Conservation (phyloP, 306 rosid genomes). For the Alnus glutinosa region DNA sequence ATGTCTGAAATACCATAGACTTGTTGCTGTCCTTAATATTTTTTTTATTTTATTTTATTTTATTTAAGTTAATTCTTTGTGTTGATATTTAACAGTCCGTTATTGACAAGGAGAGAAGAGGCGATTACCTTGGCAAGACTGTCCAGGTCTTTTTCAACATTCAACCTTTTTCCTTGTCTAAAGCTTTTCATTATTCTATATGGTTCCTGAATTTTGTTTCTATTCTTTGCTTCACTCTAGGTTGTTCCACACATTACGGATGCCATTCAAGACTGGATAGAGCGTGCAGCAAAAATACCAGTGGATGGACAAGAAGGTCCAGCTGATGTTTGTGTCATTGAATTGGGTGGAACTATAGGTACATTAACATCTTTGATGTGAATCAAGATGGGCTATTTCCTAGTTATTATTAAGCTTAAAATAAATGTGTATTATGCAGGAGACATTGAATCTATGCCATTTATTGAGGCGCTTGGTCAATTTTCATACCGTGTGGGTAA, state of each 20-base stretch:
- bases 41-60: too few species aligned
- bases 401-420: constrained; percentile 13
- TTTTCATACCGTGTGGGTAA: constrained; percentile 86
- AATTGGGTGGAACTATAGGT: constrained; percentile 94
- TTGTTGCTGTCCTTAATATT: not conserved
- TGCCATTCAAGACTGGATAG: constrained; percentile 92
- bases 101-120: constrained; percentile 78
- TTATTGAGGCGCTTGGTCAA: constrained; percentile 86
- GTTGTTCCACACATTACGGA: constrained; percentile 88
- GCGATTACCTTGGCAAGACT: constrained; percentile 89
- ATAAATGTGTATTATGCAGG: constrained; percentile 49
- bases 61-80: not conserved
- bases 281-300: constrained; percentile 75
- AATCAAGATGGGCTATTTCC: not conserved
- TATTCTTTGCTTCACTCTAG: constrained; percentile 35
- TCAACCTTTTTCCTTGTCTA: not conserved
- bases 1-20: not conserved
- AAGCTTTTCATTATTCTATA: constrained; percentile 13
- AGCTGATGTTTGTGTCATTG: constrained; percentile 92
- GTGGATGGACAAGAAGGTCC: constrained; percentile 84
- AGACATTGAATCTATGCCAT: constrained; percentile 85
- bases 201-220: constrained; percentile 29
- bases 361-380: constrained; percentile 14
- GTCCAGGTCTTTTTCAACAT: constrained; percentile 60
- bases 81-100: constrained; percentile 52